Percentiles rank a stretch among this genome's conserved stretches.
phyloP scores from a whole-genome alignment of 2,329 filamentous ascomycete genomes.

The Rosellinia necatrix region DNA sequence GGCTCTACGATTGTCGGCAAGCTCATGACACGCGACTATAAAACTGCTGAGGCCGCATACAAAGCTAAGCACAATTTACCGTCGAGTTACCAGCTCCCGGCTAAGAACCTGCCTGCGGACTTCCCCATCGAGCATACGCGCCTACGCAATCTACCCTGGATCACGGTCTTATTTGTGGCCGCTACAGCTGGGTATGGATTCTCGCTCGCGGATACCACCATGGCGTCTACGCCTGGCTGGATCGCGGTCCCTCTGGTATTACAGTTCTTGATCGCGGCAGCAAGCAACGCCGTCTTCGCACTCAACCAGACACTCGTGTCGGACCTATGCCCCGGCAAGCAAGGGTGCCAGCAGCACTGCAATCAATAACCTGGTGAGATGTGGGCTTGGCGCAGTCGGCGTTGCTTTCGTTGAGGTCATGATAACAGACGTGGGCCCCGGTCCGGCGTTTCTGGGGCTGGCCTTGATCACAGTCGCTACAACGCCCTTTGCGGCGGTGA shows the following conservation, averaged over 20 bases:
- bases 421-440: not conserved
- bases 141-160: conserved; percentile 16
- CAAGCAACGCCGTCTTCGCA: conserved; percentile 13
- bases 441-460: conserved; percentile 1
- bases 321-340: conserved; percentile 12
- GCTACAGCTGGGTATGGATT: too few relatives aligned
- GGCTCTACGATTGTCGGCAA: conserved; percentile 11
- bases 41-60: not conserved
- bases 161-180: conserved; percentile 1
- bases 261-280: conserved; percentile 9
- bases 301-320: conserved; percentile 14
- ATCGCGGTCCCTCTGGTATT: conserved; percentile 8
- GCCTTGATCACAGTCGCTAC: conserved; percentile 1
- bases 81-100: not conserved
- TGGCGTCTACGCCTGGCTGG: conserved; percentile 1
- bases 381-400: conserved; percentile 9
- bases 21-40: conserved; percentile 9
- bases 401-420: not conserved
- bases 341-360: conserved; percentile 4
- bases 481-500: too few relatives aligned
- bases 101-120: conserved; percentile 4
- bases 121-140: conserved; percentile 11
- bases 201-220: not conserved
- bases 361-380: conserved; percentile 10
- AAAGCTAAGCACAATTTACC: not conserved